Evolutionary conservation across 2,329 filamentous ascomycete genomes (phyloP).

Genomic region (Pseudogymnoascus sp.): DNA sequence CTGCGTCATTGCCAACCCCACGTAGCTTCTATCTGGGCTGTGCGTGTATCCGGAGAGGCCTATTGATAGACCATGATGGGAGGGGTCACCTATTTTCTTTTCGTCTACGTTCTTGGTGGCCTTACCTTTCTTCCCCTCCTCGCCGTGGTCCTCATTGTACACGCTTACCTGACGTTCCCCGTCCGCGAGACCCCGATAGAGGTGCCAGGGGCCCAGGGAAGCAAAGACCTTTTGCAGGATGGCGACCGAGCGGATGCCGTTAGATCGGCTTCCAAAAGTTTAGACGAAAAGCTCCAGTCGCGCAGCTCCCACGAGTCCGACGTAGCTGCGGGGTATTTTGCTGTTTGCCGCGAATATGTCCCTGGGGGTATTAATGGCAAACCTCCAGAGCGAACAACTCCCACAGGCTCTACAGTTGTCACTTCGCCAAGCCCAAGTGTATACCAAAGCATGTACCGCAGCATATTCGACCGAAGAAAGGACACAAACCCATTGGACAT

Average conservation of each 20-base stretch:
- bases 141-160: slow-evolving; percentile 40
- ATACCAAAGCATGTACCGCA: slow-evolving; percentile 96
- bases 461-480: slow-evolving; percentile 80
- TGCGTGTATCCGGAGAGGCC: background rate
- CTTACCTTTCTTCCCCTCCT: slow-evolving; percentile 1
- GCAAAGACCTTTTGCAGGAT: slow-evolving; percentile 43
- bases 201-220: slow-evolving; percentile 26
- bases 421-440: slow-evolving; percentile 81
- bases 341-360: slow-evolving; percentile 88
- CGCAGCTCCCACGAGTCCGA: slow-evolving; percentile 55
- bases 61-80: slow-evolving; percentile 9
- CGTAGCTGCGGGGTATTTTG: slow-evolving; percentile 85
- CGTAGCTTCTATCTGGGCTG: slow-evolving; percentile 3
- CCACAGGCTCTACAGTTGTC: slow-evolving; percentile 65
- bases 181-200: slow-evolving; percentile 32
- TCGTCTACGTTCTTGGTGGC: slow-evolving; percentile 6
- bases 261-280: slow-evolving; percentile 48
- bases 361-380: slow-evolving; percentile 88
- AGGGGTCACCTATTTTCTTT: slow-evolving; percentile 6
- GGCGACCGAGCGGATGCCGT: slow-evolving; percentile 59
- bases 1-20: slow-evolving; percentile 1
- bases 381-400: slow-evolving; percentile 77
- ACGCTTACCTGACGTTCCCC: slow-evolving; percentile 63
- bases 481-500: slow-evolving; percentile 27
- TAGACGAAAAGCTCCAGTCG: slow-evolving; percentile 53